Base-by-base conservation (phyloP, 1,284 basidiomycete species). In the Cerioporus squamosus region DNA sequence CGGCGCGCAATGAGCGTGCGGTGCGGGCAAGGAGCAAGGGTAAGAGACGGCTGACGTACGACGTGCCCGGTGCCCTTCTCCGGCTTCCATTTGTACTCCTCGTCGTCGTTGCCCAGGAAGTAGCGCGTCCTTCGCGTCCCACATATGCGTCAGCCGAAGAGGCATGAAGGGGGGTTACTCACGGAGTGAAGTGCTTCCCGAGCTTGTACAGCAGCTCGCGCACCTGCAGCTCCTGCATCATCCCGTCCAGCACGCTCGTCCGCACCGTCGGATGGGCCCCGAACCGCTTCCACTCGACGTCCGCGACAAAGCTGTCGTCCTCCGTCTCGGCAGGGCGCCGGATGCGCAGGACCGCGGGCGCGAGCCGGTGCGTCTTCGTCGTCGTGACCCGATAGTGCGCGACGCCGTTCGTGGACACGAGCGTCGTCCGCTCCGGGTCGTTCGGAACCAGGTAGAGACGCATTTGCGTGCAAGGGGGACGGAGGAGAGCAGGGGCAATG, bases 51-150 rank as follows among this genome's bases (percentile, higher is more conserved):
- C 12, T 33, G 33, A 68, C 78, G 62, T 66, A 82, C 79, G 51
- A 79, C 69, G 51, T 74, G 77, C 39, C 80, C 81, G 31, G 72
- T 62, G 45, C 72, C 73, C 60, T 74, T 77, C 44, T 74, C 64
- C 43, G 70, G 66, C 62, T 80, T 83, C 83, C 82, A 84, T 40
- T 75, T 70, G 67, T 84, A 85, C 63, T 82, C 80, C 22, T 74
- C 54, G 20, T 74, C 75, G 64, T 83, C 81, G 59, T 81, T 75
- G 9, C 80, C 82, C 20, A 81, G 62, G 59, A 85, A 85, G 64
- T 80, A 81, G 15, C 80, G 75, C 39, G 79, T 76, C 44, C 81
- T 83, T 52, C 17, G 42, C 10, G 15, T n/a, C 51, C 36, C 26
- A 26, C 23, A 45, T 26, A 10, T 24, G 15, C 44, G 44, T 42